Base-by-base conservation (phyloP, 2,329 filamentous ascomycete species). In the Paraphaeosphaeria sporulosa region DNA sequence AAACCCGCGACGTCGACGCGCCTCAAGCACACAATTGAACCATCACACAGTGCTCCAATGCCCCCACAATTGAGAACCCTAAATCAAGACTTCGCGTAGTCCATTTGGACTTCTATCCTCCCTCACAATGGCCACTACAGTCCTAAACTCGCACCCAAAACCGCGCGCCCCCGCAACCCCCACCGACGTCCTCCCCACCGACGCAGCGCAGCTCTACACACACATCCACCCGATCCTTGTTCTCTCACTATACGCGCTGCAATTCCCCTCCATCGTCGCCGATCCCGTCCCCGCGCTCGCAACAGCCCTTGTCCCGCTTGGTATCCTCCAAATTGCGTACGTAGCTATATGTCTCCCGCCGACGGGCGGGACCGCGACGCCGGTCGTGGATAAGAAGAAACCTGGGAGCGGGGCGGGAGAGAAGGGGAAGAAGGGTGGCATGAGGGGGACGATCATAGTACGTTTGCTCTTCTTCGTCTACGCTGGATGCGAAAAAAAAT, bases 211-310 rank as follows among this genome's bases (percentile, higher is more conserved):
- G 53, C 74, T 85, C 23, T 85, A 90, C 71, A 86, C 89, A 13
- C 84, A 92, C 70, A 76, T 87, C 21, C 91, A 96, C 67, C 89
- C 91, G 0, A 77, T 85, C 27, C 78, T 93, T 12, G 82, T 96
- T 32, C 83, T 92, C 32, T 84, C 84, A 10, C 78, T 90, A 38
- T 89, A 90, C 72, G 83, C 85, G 48, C 72, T 86, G 64, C 85
- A 85, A 42, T 94, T 96, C 77, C 75, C 80, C 38, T 79, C 84
- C 19, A 82, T 96, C 27, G 90, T 96, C 30, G 81, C 83, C 17
- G 86, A 94, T 65, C 92, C 93, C 0, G 85, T 90, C 2, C 78
- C 84, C 17, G 85, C 89, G 7, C 84, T 96, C 40, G 76, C 85
- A 15, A 83, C 75, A 32, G 82, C 88, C 2, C 79, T 94, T 2